phyloP scores from a whole-genome alignment of 164 flowering plant genomes.

The Vitis cinerea region DNA sequence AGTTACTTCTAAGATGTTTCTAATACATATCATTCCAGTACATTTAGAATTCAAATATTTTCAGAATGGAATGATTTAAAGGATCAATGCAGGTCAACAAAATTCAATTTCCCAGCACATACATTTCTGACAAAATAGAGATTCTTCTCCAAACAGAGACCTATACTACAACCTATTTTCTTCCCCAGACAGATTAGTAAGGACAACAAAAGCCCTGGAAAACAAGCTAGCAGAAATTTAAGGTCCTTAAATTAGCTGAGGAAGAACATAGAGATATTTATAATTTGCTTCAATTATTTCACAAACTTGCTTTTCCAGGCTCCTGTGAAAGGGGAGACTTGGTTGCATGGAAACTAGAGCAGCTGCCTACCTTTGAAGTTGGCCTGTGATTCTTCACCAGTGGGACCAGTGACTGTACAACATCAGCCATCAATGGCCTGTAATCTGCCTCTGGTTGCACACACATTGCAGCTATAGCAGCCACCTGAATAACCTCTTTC shows the following conservation, averaged over 20 bases:
- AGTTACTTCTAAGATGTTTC: too few relatives aligned
- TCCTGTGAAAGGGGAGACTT: slow-evolving; percentile 39
- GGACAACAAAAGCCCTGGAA: not conserved
- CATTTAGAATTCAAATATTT: too few relatives aligned
- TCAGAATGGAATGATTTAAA: too few relatives aligned
- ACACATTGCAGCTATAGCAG: slow-evolving; percentile 99
- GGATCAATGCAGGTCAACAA: too few relatives aligned
- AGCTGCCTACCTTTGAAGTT: slow-evolving; percentile 44
- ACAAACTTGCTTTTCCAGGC: slow-evolving; percentile 8
- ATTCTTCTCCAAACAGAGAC: not conserved
- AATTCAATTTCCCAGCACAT: too few relatives aligned
- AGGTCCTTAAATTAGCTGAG: not conserved
- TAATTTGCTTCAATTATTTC: slow-evolving; percentile 5
- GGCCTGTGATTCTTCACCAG: slow-evolving; percentile 61
- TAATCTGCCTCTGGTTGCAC: slow-evolving; percentile 95
- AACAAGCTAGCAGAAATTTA: not conserved
- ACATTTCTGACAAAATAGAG: not conserved
- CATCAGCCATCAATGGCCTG: slow-evolving; percentile 95
- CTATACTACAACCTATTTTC: not conserved
- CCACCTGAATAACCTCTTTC: slow-evolving; percentile 94
- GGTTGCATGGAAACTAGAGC: slow-evolving; percentile 41
- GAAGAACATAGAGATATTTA: not conserved
- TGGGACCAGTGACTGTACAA: slow-evolving; percentile 90
- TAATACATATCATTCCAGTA: too few relatives aligned
- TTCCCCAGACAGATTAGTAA: not conserved